Percentiles rank a stretch among this genome's conserved stretches.
phyloP scores from a whole-genome alignment of 805 yeast genomes.

The Lipomyces spencermartinsiae region DNA sequence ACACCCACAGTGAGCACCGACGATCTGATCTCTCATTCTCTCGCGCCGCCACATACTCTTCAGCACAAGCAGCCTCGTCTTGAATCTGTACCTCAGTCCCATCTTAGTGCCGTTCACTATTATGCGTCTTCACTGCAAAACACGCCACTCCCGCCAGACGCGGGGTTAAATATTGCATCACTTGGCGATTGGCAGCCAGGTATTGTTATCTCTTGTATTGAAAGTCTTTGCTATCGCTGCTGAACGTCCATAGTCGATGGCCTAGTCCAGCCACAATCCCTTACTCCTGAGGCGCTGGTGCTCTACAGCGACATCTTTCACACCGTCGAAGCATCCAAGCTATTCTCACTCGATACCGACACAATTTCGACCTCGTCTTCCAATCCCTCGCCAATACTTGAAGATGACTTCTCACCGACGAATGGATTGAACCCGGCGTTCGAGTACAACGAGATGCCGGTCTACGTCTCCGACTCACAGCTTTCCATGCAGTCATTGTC shows the following conservation, averaged over 20 bases:
- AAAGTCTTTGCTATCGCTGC: neutral
- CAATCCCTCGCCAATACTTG: neutral
- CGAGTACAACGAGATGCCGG: neutral
- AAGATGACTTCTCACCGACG: neutral
- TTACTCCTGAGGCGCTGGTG: neutral
- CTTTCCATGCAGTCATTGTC: neutral
- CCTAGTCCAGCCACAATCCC: neutral
- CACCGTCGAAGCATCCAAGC: neutral
- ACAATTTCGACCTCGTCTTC: constrained; percentile 1
- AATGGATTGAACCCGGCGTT: neutral
- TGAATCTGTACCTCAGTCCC: neutral
- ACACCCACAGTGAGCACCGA: neutral
- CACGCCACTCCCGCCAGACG: neutral
- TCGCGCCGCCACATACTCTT: neutral
- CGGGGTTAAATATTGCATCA: neutral
- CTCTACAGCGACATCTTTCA: constrained; percentile 6
- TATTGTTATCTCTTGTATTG: neutral
- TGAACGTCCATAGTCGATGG: neutral
- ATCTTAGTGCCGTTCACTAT: neutral
- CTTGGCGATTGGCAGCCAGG: neutral
- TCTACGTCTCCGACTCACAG: neutral
- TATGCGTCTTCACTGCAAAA: neutral
- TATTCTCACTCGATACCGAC: neutral
- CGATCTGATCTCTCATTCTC: neutral
- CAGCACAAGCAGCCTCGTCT: neutral